phyloP scores from a whole-genome alignment of 225 moss, liverwort and hornwort genomes.

The Climacium dendroides region DNA sequence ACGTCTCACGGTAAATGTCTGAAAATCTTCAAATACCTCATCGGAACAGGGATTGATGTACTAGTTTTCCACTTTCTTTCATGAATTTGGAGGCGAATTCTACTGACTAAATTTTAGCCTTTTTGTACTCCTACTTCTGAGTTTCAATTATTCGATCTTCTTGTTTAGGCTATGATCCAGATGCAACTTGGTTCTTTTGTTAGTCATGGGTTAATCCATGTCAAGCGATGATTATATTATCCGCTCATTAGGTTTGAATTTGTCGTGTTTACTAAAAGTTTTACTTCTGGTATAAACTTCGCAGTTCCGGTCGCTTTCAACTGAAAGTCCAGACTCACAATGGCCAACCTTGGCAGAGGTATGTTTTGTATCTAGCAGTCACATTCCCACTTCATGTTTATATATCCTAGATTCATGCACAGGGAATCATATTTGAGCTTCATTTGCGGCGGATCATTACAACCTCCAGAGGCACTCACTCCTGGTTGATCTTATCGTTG shows the following conservation, averaged over 20 bases:
- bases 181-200: neutral
- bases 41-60: neutral
- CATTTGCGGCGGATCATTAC: neutral
- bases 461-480: neutral
- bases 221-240: neutral
- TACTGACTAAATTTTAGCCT: neutral
- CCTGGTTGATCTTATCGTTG: neutral
- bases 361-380: neutral
- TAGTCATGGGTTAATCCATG: neutral
- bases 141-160: neutral
- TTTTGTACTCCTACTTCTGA: neutral
- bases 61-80: neutral
- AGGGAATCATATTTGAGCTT: neutral
- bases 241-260: neutral
- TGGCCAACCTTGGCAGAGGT: slow-evolving; percentile 13
- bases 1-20: slow-evolving; percentile 9
- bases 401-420: neutral
- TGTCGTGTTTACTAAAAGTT: neutral
- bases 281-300: neutral
- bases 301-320: slow-evolving; percentile 18
- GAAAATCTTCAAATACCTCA: neutral
- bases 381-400: neutral
- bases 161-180: neutral
- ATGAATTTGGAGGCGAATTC: neutral
- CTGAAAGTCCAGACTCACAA: slow-evolving; percentile 1